Evolutionary conservation across 495 filamentous ascomycete species (phyloP).

Genomic region (Xylaria longipes): DNA sequence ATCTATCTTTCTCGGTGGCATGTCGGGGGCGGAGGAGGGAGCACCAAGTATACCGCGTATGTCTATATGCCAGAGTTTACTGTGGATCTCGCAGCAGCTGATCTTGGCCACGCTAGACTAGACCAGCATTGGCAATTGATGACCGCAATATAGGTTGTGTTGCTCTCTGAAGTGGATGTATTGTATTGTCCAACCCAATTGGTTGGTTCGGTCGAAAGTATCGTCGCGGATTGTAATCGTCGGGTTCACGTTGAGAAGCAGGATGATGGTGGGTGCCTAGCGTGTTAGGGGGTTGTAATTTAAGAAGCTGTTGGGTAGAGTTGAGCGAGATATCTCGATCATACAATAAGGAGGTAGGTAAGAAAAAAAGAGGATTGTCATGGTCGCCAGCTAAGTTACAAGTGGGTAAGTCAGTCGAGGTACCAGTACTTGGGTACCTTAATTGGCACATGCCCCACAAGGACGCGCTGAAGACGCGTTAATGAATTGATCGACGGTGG

Average conservation of each 20-base stretch:
- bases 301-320: neutral
- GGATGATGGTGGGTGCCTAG: neutral
- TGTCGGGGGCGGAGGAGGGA: constrained; percentile 1
- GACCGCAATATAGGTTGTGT: neutral
- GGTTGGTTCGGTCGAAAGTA: neutral
- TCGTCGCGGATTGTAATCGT: neutral
- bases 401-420: neutral
- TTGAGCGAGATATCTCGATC: neutral
- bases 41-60: neutral
- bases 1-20: constrained; percentile 22
- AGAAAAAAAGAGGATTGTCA: neutral
- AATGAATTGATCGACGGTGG: neutral
- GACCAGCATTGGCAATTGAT: constrained; percentile 1
- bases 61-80: neutral
- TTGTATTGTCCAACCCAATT: neutral
- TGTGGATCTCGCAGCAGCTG: constrained; percentile 9
- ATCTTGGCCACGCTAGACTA: constrained; percentile 10
- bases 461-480: constrained; percentile 17
- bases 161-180: neutral
- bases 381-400: neutral
- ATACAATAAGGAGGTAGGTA: too few species aligned
- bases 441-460: neutral
- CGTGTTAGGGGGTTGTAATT: too few species aligned
- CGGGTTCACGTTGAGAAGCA: neutral
- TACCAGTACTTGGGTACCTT: neutral